phyloP scores from a whole-genome alignment of 768 basidiomycete species.

The Vararia minispora region DNA sequence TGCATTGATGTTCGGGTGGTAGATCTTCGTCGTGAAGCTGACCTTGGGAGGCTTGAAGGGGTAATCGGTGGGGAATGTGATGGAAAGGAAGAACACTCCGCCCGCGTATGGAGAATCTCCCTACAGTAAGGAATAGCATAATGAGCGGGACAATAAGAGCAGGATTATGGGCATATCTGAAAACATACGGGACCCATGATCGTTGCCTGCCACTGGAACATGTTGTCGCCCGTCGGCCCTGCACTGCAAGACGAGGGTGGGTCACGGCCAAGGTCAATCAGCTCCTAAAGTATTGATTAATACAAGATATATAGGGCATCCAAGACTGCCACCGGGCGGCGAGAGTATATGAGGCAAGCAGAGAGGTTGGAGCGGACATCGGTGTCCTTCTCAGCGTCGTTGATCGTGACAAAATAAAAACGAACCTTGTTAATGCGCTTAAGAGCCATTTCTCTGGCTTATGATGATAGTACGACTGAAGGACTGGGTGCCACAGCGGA shows the following conservation, averaged over 20 bases:
- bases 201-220: conserved; percentile 99
- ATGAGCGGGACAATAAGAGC: conserved; percentile 1
- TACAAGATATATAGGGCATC: too few relatives aligned
- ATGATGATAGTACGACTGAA: conserved; percentile 3
- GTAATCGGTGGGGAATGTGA: conserved; percentile 94
- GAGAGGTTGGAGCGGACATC: conserved; percentile 4
- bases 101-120: conserved; percentile 97
- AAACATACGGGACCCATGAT: conserved; percentile 98
- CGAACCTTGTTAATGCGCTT: conserved; percentile 99
- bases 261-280: conserved; percentile 98
- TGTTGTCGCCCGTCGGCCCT: conserved; percentile 93
- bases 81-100: conserved; percentile 97
- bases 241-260: conserved; percentile 99
- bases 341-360: conserved; percentile 3
- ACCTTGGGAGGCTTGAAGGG: conserved; percentile 99
- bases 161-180: too few relatives aligned
- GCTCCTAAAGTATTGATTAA: conserved; percentile 73
- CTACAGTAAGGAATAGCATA: conserved; percentile 28
- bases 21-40: conserved; percentile 99
- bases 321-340: too few relatives aligned
- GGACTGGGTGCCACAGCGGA: too few relatives aligned
- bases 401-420: conserved; percentile 13
- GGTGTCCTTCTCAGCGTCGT: not conserved
- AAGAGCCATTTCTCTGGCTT: conserved; percentile 60
- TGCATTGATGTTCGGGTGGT: conserved; percentile 99